Base-by-base conservation (phyloP, 805 yeast species). In the Saccharomycopsis babjevae region DNA sequence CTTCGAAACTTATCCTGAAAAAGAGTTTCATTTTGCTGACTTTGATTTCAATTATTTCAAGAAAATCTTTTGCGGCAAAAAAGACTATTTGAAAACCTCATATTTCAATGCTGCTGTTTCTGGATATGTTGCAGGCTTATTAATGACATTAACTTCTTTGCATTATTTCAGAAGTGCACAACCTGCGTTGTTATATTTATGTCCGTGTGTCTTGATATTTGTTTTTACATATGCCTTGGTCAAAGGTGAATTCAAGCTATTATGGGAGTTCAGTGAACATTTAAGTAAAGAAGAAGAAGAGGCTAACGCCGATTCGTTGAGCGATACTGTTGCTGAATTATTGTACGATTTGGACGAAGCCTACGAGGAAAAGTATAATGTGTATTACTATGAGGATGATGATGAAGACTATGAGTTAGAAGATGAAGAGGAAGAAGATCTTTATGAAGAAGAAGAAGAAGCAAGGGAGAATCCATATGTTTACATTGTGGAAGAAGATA, bases 151-250 rank as follows among this genome's bases (percentile, higher is more conserved):
- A 57, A 65, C 63, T 1, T 79, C 76, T 2, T 69, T 79, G 57
- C 71, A 73, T 38, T 57, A 67, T 3, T 79, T 67, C 63, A 66
- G 76, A 1, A 69, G 67, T 11, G 89, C 84, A 0, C 91, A 85
- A 70, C 91, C 91, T 0, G 90, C 90, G 0, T 71, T 86, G 63
- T 68, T 86, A 20, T 86, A 84, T 67, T 69, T 86, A 30, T 83
- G 83, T 3, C 91, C 91, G 4, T 66, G 73, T 3, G 54, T 79
- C 34, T 39, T 75, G 0, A 8, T 73, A 0, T 71, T 78, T 0
- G 73, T 77, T 0, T n/a, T 71, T 0, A 42, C 67, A 0, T 65
- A 72, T 0, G 81, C 82, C 0, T 57, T 66, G n/a, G n/a, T 59
- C 3, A 70, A 70, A 30, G 79, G 79, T 0, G 87, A 84, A 32